Percentiles rank a stretch among this genome's conserved stretches.
These are phyloP conservation scores for Mycena rebaudengoi DNA, from an alignment of 768 basidiomycete genomes.

Conservation along the genomic window DNA sequence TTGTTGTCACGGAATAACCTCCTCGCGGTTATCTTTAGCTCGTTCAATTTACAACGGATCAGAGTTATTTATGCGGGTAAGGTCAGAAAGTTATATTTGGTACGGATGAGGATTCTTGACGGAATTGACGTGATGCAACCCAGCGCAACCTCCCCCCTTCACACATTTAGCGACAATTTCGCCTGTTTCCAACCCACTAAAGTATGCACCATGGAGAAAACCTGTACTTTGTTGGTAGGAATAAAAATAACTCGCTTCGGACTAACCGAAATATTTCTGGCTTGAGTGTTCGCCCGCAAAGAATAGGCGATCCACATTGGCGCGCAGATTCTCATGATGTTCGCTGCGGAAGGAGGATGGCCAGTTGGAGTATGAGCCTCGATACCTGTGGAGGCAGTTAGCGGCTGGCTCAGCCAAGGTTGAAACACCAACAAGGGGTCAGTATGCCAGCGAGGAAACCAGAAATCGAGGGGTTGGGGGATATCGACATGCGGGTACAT, in stretches of 20 bases:
- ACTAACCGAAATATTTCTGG: slow-evolving; percentile 66
- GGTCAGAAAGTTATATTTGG: too few species aligned
- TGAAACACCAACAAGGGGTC: slow-evolving; percentile 49
- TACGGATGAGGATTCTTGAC: too few species aligned
- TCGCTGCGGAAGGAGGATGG: slow-evolving; percentile 64
- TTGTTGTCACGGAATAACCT: too few species aligned
- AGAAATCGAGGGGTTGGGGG: neutral
- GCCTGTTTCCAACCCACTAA: slow-evolving; percentile 57
- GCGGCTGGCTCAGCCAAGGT: slow-evolving; percentile 58
- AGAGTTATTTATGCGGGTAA: too few species aligned
- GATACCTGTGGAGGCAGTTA: slow-evolving; percentile 61
- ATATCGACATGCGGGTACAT: slow-evolving; percentile 62
- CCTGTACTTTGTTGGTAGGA: slow-evolving; percentile 39
- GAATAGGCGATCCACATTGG: slow-evolving; percentile 62
- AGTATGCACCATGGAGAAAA: slow-evolving; percentile 67
- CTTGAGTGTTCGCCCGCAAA: slow-evolving; percentile 74
- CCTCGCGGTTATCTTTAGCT: too few species aligned
- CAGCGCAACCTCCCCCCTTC: too few species aligned
- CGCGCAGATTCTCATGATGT: slow-evolving; percentile 65
- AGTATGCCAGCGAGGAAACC: neutral
- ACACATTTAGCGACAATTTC: slow-evolving; percentile 53
- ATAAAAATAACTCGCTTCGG: slow-evolving; percentile 35
- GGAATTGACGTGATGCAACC: too few species aligned
- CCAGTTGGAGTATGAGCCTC: slow-evolving; percentile 77
- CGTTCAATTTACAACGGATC: too few species aligned